Evolutionary conservation across 352 stramenopile genomes (phyloP).

Genomic region (Pythium rhizo-oryzae): DNA sequence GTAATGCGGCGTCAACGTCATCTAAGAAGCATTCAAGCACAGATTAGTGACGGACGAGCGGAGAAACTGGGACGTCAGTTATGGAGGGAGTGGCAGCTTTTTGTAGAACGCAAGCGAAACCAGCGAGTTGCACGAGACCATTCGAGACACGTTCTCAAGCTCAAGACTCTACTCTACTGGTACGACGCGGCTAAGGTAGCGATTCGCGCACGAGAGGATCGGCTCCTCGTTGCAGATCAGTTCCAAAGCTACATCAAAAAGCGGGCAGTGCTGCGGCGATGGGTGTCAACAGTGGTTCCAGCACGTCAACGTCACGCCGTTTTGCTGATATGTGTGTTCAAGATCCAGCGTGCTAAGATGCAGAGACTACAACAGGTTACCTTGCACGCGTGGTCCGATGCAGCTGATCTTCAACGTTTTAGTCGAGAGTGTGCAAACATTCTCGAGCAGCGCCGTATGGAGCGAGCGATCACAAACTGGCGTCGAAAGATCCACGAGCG

Average conservation of each 20-base stretch:
- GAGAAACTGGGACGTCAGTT: background rate
- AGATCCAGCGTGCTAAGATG: slow-evolving; percentile 33
- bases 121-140: background rate
- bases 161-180: slow-evolving; percentile 24
- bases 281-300: slow-evolving; percentile 3
- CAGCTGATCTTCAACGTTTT: background rate
- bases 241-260: background rate
- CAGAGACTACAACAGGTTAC: slow-evolving; percentile 11
- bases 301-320: slow-evolving; percentile 43
- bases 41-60: background rate
- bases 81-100: slow-evolving; percentile 10
- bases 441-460: background rate
- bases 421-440: background rate
- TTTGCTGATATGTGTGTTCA: slow-evolving; percentile 55
- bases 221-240: background rate
- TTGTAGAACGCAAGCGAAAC: background rate
- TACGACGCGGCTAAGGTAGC: background rate
- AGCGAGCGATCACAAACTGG: slow-evolving; percentile 13
- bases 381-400: slow-evolving; percentile 11
- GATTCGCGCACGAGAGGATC: background rate
- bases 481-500: background rate
- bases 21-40: background rate
- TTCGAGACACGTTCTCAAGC: slow-evolving; percentile 5
- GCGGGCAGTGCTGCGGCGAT: background rate
- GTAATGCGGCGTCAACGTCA: background rate